Base-by-base conservation (phyloP, 495 filamentous ascomycete species). In the Penicillium lividum region DNA sequence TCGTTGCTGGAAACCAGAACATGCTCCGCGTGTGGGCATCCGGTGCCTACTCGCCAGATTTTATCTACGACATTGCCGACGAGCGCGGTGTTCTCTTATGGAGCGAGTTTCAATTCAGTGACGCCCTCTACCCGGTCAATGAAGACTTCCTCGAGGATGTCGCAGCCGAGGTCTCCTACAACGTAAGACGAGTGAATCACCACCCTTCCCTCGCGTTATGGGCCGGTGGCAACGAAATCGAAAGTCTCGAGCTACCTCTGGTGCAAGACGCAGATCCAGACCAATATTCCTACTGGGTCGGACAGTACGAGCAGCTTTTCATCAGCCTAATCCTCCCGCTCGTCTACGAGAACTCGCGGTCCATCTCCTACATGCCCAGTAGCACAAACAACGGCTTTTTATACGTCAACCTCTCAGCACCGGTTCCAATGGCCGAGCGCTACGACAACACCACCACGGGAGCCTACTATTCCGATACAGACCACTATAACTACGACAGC, bases 1-100 rank as follows among this genome's bases (percentile, higher is more conserved):
- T 82, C 3, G 69, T 82, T 4, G 80, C 73, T 7, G 85, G 80
- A 4, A 84, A 87, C 54, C 84, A 87, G 65, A 89, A 89, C 63
- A 88, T 89, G 86, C 78, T 89, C 5, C 81, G 86, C 1, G 81
- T 88, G 10, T 89, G 86, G 86, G 74, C 84, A 3, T 83, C 81
- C 10, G 84, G 86, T 16, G 80, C 82, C 3, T 89, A 89, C 59
- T 74, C 80, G 13, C 84, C 83, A 1, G 86, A 88, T 63, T 88
- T 85, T 53, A 86, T 89, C 50, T 89, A 86, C 60, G 85, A 89
- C 58, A 69, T 88, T 15, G 86, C 85, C 7, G 86, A 89, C 59
- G 80, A 88, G 65, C 73, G 77, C 57, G 86, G 87, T 2, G 78
- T 89, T 11, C 70, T 89, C 13, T 73, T 89, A 5, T 89, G 86